Evolutionary conservation across 257 asterid genomes (phyloP).

Genomic region (Solanum bulbocastanum): DNA sequence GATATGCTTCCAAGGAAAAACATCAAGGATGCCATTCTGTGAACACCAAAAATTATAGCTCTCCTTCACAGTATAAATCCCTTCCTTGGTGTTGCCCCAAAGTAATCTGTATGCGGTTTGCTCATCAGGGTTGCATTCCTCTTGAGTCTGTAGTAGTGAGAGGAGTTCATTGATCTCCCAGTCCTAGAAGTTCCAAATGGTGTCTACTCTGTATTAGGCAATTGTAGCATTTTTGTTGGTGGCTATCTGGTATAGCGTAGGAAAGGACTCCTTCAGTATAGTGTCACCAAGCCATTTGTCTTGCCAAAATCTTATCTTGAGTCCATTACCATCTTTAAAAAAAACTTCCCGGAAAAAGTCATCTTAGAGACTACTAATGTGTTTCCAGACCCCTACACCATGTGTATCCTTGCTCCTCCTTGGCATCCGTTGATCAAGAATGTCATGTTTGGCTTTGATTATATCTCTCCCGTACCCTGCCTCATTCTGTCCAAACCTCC

Average conservation of each 20-base stretch:
- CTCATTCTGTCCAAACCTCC: background rate
- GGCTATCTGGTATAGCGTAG: background rate
- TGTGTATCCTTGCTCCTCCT: background rate
- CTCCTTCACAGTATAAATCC: too few species aligned
- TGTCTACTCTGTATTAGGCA: too few species aligned
- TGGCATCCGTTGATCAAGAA: background rate
- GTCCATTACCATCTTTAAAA: background rate
- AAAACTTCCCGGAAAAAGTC: background rate
- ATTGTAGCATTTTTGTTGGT: too few species aligned
- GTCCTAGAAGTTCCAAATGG: too few species aligned
- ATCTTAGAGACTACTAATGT: background rate
- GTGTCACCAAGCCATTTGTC: background rate
- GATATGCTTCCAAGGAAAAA: background rate
- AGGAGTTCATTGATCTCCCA: too few species aligned
- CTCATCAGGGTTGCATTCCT: too few species aligned
- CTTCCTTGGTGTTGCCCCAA: too few species aligned
- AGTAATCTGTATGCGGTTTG: too few species aligned
- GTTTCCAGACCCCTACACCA: background rate
- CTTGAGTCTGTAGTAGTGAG: too few species aligned
- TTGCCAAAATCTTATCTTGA: background rate
- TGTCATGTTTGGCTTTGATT: background rate
- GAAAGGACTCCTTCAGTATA: too few species aligned
- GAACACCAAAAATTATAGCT: too few species aligned
- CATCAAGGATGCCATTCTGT: too few species aligned
- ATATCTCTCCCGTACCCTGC: background rate